Percentiles rank a stretch among this genome's conserved stretches.
phyloP scores from a whole-genome alignment of 306 rosid species.

The Dryas alaskensis region DNA sequence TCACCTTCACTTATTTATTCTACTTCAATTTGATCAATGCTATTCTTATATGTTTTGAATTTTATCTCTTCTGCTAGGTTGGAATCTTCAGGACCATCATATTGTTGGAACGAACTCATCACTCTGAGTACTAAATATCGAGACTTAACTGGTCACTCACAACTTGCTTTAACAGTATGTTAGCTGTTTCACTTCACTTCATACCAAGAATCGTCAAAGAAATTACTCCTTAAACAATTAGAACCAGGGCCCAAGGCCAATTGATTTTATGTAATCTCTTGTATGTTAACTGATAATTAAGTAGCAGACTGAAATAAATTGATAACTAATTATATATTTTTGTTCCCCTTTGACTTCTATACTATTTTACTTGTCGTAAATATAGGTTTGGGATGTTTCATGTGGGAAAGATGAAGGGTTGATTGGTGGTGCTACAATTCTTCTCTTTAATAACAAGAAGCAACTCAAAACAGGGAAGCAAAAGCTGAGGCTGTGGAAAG shows the following conservation, averaged over 20 bases:
- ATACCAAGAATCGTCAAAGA: background rate
- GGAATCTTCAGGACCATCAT: conserved; percentile 78
- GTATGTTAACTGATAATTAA: background rate
- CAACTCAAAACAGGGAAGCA: conserved; percentile 98
- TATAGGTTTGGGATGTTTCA: conserved; percentile 97
- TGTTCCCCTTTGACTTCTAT: background rate
- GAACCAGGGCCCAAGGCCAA: no score
- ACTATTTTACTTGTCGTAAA: conserved; percentile 7
- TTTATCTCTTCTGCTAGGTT: conserved; percentile 50
- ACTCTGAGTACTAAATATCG: conserved; percentile 85
- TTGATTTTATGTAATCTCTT: background rate
- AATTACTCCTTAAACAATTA: background rate
- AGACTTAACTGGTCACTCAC: conserved; percentile 89
- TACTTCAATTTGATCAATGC: background rate
- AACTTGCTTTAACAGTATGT: conserved; percentile 81
- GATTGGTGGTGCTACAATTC: conserved; percentile 94
- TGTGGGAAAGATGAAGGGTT: conserved; percentile 76
- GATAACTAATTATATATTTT: background rate
- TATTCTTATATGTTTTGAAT: conserved; percentile 4
- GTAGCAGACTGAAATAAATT: background rate
- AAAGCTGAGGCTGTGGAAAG: conserved; percentile 91
- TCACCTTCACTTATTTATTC: background rate
- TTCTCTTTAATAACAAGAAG: conserved; percentile 80
- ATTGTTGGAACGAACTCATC: conserved; percentile 80
- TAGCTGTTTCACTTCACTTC: conserved; percentile 22